Evolutionary conservation across 129 eudicot genomes (phyloP).

Genomic region (Ambrosia trifida): DNA sequence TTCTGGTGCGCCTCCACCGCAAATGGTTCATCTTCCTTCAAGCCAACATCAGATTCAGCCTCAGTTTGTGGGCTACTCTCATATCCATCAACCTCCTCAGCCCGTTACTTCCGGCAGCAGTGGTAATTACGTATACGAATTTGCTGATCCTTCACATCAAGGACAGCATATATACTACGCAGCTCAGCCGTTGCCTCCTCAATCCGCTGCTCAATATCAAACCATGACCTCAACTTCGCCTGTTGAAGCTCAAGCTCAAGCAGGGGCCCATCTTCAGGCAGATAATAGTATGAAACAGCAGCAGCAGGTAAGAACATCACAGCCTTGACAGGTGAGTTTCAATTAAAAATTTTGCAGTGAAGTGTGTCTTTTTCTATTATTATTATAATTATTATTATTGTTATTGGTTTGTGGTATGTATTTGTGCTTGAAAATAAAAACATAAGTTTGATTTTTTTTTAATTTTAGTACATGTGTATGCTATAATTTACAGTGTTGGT

Average conservation of each 20-base stretch:
- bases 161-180: slow-evolving; percentile 59
- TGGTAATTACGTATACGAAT: slow-evolving; percentile 57
- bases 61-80: slow-evolving; percentile 59
- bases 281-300: slow-evolving; percentile 46
- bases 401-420: slow-evolving; percentile 36
- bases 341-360: slow-evolving; percentile 59
- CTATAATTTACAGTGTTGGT: slow-evolving; percentile 8
- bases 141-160: slow-evolving; percentile 55
- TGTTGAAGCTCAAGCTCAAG: slow-evolving; percentile 45
- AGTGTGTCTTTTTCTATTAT: slow-evolving; percentile 24
- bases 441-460: slow-evolving; percentile 27
- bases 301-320: slow-evolving; percentile 51
- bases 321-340: slow-evolving; percentile 40
- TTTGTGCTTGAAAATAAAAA: slow-evolving; percentile 30
- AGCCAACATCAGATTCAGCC: slow-evolving; percentile 50
- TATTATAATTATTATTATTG: slow-evolving; percentile 15
- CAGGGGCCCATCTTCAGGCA: slow-evolving; percentile 43
- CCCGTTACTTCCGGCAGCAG: slow-evolving; percentile 42
- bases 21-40: slow-evolving; percentile 53
- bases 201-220: slow-evolving; percentile 74
- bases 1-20: slow-evolving; percentile 38
- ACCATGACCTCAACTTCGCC: slow-evolving; percentile 52
- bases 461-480: slow-evolving; percentile 28
- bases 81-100: slow-evolving; percentile 63
- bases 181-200: slow-evolving; percentile 59